Evolutionary conservation across 768 basidiomycete genomes (phyloP), one percentile per base, ranked within the genome.

Genomic region (Paxillus involutus): DNA sequence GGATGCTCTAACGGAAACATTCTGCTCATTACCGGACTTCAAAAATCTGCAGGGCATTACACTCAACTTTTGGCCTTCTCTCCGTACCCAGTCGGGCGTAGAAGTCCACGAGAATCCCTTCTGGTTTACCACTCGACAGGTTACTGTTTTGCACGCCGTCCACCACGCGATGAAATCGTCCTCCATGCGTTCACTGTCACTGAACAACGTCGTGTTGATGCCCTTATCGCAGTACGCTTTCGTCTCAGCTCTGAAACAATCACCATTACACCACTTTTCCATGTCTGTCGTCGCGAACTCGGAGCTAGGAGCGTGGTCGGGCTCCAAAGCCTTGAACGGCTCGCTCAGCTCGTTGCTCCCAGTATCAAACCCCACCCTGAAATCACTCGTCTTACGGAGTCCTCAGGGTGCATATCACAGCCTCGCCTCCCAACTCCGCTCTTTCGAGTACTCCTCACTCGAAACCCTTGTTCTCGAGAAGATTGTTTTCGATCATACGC

Each of bases 11-110:
- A 64, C 60, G 14, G 68, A 70, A 21, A 53, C 64, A 2, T 62
- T 70, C 16, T 62, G 60, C 30, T 32, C 62, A 5, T 54, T 70
- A 1, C 17, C 62, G 1, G 39, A 36, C 16, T 59, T 70, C 43
- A 51, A 55, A 52, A 61, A 57, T 33, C 60, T 70, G 3, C 53
- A 59, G 36, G 53, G 49, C 8, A 51, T 70, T 13, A 48, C 52
- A 6, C 62, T 71, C 48, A 68, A 62, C 49, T 70, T 70, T 32
- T 70, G 68, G 68, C 68, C 68, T 8, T 65, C 66, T 0, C 71
- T 70, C 55, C 49, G 47, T 21, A 63, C 68, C 7, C 59, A 65
- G 14, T 32, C 17, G 6, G 68, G 62, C 2, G 13, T 29, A 10
- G 68, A 70, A 43, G 40, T 64, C 8, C 63, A 49, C 16, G 70